Evolutionary conservation across 2,329 filamentous ascomycete species (phyloP).

Genomic region (Alternaria sp.): DNA sequence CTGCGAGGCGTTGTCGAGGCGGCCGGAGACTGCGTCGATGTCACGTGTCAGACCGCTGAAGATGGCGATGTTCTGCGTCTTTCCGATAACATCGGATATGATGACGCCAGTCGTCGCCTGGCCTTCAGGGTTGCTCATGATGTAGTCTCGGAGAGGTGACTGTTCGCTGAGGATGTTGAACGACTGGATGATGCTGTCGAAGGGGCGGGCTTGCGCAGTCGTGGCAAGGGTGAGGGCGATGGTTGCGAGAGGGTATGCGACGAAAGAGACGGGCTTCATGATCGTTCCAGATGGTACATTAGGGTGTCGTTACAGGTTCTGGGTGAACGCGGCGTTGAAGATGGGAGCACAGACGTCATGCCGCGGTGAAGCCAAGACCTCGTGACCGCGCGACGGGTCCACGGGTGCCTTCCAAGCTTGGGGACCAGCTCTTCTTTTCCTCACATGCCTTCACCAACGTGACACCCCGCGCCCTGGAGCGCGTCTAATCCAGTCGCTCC

Average conservation of each 20-base stretch:
- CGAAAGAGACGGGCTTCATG: constrained; percentile 37
- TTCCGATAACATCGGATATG: constrained; percentile 83
- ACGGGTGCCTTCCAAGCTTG: constrained; percentile 14
- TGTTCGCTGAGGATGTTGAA: constrained; percentile 39
- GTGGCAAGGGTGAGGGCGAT: constrained; percentile 41
- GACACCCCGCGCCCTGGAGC: constrained; percentile 23
- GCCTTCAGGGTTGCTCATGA: constrained; percentile 38
- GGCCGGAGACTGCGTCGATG: constrained; percentile 70
- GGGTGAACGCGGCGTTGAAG: constrained; percentile 16
- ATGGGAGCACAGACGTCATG: constrained; percentile 43
- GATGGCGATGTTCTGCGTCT: constrained; percentile 77
- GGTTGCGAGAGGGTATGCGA: constrained; percentile 36
- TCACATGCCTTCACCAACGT: constrained; percentile 22
- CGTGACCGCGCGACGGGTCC: constrained; percentile 41
- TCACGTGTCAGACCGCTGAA: constrained; percentile 84
- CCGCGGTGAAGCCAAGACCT: constrained; percentile 40
- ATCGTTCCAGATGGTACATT: constrained; percentile 14
- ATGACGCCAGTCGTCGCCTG: constrained; percentile 60
- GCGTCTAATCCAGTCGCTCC: constrained; percentile 4
- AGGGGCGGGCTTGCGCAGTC: constrained; percentile 41
- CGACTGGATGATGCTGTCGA: constrained; percentile 36
- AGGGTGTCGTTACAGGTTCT: constrained; percentile 16
- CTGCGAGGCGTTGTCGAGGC: constrained; percentile 68
- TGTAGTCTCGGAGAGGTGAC: constrained; percentile 34
- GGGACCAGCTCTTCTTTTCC: constrained; percentile 8